phyloP scores from a whole-genome alignment of 2,329 filamentous ascomycete genomes.

The Aquanectria penicillioides region DNA sequence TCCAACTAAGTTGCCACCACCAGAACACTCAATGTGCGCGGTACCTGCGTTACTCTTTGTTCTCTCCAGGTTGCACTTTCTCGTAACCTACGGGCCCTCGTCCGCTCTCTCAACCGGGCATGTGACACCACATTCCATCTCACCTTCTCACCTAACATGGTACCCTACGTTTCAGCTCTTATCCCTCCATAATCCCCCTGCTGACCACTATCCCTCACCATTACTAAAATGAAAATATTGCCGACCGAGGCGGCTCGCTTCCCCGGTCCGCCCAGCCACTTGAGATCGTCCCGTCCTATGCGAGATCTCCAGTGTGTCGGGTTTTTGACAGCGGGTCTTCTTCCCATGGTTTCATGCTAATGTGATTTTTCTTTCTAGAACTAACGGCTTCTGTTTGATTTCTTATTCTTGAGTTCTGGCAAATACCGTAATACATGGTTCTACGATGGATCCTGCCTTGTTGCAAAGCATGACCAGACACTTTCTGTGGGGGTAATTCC shows the following conservation, averaged over 20 bases:
- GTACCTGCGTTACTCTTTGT: constrained; percentile 1
- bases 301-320: constrained; percentile 32
- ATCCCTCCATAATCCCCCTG: constrained; percentile 10
- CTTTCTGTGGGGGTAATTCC: no score
- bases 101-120: constrained; percentile 9
- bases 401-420: no score
- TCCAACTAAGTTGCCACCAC: constrained; percentile 1
- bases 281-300: constrained; percentile 38
- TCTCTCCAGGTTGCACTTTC: constrained; percentile 17
- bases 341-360: constrained; percentile 2
- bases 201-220: constrained; percentile 7
- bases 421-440: no score
- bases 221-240: constrained; percentile 3
- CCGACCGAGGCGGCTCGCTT: constrained; percentile 18
- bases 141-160: constrained; percentile 16
- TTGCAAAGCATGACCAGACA: no score
- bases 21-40: neutral
- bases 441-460: no score
- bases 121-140: constrained; percentile 25
- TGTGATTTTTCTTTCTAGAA: neutral
- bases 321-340: constrained; percentile 19
- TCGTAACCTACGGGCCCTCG: no score
- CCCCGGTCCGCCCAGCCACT: constrained; percentile 28
- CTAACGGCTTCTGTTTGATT: neutral
- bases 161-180: constrained; percentile 20